Evolutionary conservation across 2,329 filamentous ascomycete genomes (phyloP), one percentile per base, ranked within the genome.

Genomic region (Colletotrichum destructivum): DNA sequence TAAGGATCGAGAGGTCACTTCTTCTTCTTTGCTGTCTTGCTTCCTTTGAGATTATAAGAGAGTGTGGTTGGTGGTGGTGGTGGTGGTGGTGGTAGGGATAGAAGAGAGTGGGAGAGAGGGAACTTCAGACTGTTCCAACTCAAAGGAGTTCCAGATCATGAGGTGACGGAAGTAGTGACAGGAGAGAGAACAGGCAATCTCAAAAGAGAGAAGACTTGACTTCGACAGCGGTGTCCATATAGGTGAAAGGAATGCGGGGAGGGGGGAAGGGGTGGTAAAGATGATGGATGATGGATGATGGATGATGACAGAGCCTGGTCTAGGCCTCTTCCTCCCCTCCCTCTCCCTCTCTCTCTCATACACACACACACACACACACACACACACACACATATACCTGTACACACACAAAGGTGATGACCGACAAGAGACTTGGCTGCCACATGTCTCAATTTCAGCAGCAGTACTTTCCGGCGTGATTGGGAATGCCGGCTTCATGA

Each of bases 51-150:
- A 47, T 59, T 55, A 55, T 63, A 63, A 69, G 59, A 71, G 59
- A 71, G 59, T 69, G 52, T 69, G 47, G 47, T 55, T n/a, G 26
- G 62, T 23, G 59, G 4, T 6, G 23, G 23, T 26, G 26, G 52
- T 69, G 47, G 47, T 55, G n/a, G 62, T 23, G 59, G 5, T 8
- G 31, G 31, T 31, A 31, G 31, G 31, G 31, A 9, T 31, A 18
- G 12, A 42, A 55, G 57, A 40, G 49, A 47, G 21, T 38, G 8
- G 26, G 16, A 31, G 68, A 31, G 68, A 31, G 31, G 56, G 46
- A 52, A 63, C 65, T 71, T 71, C 69, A 63, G 69, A 71, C 66
- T 54, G 56, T 59, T 47, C 44, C 46, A 40, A 40, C 38, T 3
- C 47, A 16, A 40, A 40, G 44, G 31, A 46, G 31, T 31, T 59